A percentile compares a stretch with the other conserved stretches of the same genome.
Conservation (phyloP, 371 early-diverging fungal species). For the Globomyces sp. region DNA sequence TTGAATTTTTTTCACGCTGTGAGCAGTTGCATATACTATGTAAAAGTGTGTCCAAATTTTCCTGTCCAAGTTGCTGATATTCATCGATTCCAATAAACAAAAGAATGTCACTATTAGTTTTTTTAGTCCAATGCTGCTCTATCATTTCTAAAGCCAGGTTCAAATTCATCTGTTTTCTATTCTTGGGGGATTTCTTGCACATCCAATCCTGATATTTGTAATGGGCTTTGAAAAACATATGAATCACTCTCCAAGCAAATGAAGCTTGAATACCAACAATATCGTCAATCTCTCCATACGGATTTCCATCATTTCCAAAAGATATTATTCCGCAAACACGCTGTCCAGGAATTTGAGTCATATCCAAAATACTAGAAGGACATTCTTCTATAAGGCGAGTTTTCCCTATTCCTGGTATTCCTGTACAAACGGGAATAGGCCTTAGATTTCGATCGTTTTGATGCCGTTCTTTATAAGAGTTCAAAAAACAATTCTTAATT, state of each 20-base stretch:
- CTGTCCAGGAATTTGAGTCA: conserved; percentile 13
- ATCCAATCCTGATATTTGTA: conserved; percentile 12
- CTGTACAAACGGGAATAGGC: conserved; percentile 22
- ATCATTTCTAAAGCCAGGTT: conserved; percentile 13
- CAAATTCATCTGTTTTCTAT: conserved; percentile 9
- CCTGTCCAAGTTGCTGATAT: conserved; percentile 18
- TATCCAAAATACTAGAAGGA: conserved; percentile 18
- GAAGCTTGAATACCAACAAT: conserved; percentile 20
- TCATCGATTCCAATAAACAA: conserved; percentile 22
- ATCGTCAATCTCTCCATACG: conserved; percentile 5
- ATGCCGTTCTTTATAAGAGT: conserved; percentile 4
- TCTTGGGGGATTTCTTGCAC: conserved; percentile 14
- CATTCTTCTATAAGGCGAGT: conserved; percentile 21
- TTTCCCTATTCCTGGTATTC: conserved; percentile 20
- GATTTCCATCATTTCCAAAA: conserved; percentile 22
- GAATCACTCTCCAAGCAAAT: conserved; percentile 20
- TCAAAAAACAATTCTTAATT: conserved; percentile 1
- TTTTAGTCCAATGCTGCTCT: conserved; percentile 13
- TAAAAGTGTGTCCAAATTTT: conserved; percentile 19
- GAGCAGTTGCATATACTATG: conserved; percentile 12
- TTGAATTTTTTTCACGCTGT: neutral
- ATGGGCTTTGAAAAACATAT: conserved; percentile 14
- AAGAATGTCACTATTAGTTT: conserved; percentile 12
- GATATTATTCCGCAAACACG: conserved; percentile 11
- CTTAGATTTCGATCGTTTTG: conserved; percentile 14